Evolutionary conservation across 352 stramenopile species (phyloP).

Genomic region (Phytopythium cucurbitacearum): DNA sequence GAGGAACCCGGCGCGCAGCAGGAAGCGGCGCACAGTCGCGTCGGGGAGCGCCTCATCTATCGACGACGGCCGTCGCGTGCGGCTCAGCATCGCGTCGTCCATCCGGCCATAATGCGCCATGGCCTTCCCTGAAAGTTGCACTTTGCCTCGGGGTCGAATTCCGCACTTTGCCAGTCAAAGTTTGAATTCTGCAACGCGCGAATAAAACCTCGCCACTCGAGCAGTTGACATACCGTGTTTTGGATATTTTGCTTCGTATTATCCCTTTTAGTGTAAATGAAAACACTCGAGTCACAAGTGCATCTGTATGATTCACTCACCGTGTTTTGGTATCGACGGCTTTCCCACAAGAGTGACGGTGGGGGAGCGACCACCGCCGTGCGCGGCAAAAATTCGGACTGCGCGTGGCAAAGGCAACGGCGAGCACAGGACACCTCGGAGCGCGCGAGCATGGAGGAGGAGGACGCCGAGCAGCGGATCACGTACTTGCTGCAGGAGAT

Average conservation of each 20-base stretch:
- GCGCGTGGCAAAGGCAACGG: slow-evolving; percentile 16
- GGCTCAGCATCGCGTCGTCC: slow-evolving; percentile 2
- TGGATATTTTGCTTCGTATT: too few relatives aligned
- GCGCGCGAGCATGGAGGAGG: slow-evolving; percentile 39
- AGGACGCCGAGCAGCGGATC: slow-evolving; percentile 73
- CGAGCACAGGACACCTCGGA: too few relatives aligned
- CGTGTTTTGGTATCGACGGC: slow-evolving; percentile 7
- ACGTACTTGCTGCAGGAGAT: slow-evolving; percentile 85
- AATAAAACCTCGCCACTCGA: too few relatives aligned
- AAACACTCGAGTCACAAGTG: too few relatives aligned
- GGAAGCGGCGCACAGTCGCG: slow-evolving; percentile 57
- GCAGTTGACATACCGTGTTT: too few relatives aligned
- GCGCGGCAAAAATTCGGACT: slow-evolving; percentile 14
- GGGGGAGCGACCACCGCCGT: neutral
- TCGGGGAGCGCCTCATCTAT: slow-evolving; percentile 37
- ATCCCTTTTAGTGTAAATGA: too few relatives aligned
- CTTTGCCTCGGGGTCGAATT: too few relatives aligned
- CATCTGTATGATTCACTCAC: neutral
- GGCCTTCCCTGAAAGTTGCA: neutral
- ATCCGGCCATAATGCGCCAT: slow-evolving; percentile 2
- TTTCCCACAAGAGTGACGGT: slow-evolving; percentile 13
- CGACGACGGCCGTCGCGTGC: slow-evolving; percentile 3
- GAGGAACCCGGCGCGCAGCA: slow-evolving; percentile 63
- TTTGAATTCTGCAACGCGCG: too few relatives aligned
- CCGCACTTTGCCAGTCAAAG: too few relatives aligned